Percentiles rank a stretch among this genome's conserved stretches.
phyloP scores from a whole-genome alignment of 2,329 filamentous ascomycete species.

The Penicillium corylophilum region DNA sequence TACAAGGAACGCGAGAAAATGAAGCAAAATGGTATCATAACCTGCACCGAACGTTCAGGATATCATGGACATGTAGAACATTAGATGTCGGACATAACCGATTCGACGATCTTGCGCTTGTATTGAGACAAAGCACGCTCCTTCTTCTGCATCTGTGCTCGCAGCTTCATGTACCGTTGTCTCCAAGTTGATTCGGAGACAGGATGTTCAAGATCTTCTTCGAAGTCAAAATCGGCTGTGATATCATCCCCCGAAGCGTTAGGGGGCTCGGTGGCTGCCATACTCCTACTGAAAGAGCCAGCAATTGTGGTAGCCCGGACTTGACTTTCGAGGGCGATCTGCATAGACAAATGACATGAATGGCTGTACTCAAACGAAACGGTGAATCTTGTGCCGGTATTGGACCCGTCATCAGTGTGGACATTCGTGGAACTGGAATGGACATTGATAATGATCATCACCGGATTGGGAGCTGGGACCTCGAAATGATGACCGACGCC shows the following conservation, averaged over 20 bases:
- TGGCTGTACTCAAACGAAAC: conserved; percentile 29
- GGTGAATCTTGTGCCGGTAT: conserved; percentile 18
- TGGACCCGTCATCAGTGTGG: not conserved
- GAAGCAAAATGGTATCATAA: no score
- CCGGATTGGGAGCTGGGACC: conserved; percentile 23
- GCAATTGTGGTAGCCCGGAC: not conserved
- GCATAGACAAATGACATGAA: conserved; percentile 26
- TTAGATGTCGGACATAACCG: conserved; percentile 44
- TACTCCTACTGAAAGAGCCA: no score
- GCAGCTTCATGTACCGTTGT: conserved; percentile 39
- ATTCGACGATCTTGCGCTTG: conserved; percentile 44
- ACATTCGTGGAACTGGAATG: conserved; percentile 8
- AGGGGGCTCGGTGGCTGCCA: no score
- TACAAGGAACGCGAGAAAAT: not conserved
- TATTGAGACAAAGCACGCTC: conserved; percentile 40
- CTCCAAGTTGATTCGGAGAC: conserved; percentile 38
- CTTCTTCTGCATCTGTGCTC: conserved; percentile 39
- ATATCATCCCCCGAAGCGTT: conserved; percentile 12
- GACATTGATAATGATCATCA: conserved; percentile 28
- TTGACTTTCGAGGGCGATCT: conserved; percentile 23
- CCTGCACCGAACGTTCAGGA: not conserved
- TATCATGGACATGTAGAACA: not conserved
- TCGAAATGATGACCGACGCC: conserved; percentile 39
- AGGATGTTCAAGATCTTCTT: conserved; percentile 23
- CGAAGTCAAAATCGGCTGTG: conserved; percentile 28